Conservation (phyloP, 2,329 filamentous ascomycete species). For the Cladosporium austrohemisphaericum region DNA sequence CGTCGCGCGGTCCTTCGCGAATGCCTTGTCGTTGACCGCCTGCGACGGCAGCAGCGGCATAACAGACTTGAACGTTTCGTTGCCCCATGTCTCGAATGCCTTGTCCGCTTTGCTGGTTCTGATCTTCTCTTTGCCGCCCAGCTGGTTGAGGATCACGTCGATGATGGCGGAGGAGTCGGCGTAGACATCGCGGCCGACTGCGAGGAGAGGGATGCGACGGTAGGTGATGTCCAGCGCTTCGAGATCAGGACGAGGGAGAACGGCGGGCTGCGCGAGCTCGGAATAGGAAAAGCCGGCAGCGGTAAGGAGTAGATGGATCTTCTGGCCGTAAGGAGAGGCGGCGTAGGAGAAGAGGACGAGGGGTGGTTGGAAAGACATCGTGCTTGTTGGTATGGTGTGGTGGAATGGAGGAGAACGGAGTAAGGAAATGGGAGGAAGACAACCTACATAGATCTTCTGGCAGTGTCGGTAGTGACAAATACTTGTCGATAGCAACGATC, state of each 20-base stretch:
- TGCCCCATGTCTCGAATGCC: conserved; percentile 28
- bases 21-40: conserved; percentile 13
- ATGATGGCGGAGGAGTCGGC: conserved; percentile 32
- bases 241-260: conserved; percentile 19
- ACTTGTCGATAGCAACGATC: too few species aligned
- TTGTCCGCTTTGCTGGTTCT: conserved; percentile 26
- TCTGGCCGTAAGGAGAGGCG: conserved; percentile 61
- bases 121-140: conserved; percentile 18
- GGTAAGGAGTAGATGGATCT: conserved; percentile 65
- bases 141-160: conserved; percentile 21
- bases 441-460: background rate
- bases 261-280: conserved; percentile 11
- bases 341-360: conserved; percentile 62
- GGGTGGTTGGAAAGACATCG: background rate
- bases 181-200: conserved; percentile 32
- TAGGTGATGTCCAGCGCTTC: conserved; percentile 17
- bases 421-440: background rate
- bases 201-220: conserved; percentile 29
- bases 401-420: background rate
- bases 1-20: conserved; percentile 18
- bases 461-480: background rate
- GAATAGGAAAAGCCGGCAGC: conserved; percentile 60
- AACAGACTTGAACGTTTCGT: conserved; percentile 23
- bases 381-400: background rate
- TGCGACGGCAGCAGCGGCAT: conserved; percentile 24